phyloP scores from a whole-genome alignment of 2,329 filamentous ascomycete genomes.

The Talaromyces sp. region DNA sequence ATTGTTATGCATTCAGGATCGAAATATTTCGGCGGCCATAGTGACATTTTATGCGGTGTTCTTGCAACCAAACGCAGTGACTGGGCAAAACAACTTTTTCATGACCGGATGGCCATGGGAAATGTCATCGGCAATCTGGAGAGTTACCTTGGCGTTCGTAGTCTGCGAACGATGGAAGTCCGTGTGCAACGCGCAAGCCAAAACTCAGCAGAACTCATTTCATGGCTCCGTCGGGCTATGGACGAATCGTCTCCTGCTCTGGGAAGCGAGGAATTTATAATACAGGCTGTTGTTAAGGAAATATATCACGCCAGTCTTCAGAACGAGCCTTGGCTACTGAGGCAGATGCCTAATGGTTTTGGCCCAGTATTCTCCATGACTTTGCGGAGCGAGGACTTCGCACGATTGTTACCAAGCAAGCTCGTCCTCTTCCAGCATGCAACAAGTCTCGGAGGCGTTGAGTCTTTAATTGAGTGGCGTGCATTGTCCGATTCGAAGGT shows the following conservation, averaged over 20 bases:
- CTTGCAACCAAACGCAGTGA: neutral
- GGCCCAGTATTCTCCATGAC: neutral
- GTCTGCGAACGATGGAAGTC: neutral
- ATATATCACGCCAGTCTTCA: neutral
- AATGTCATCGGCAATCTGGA: neutral
- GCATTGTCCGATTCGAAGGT: neutral
- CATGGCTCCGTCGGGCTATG: neutral
- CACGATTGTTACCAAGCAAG: neutral
- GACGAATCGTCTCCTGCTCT: neutral
- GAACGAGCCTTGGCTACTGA: neutral
- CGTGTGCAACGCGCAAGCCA: neutral
- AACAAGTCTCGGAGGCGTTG: neutral
- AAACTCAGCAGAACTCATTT: neutral
- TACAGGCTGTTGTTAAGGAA: neutral
- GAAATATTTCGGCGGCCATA: constrained; percentile 97
- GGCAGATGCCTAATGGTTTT: neutral
- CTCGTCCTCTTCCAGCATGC: neutral
- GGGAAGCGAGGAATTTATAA: neutral
- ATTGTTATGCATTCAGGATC: constrained; percentile 87
- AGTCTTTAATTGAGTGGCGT: neutral
- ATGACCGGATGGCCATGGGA: neutral
- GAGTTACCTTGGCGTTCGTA: neutral
- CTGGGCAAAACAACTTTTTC: neutral
- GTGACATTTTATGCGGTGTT: constrained; percentile 62
- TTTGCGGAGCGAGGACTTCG: neutral